These are phyloP conservation scores for Serendipita sp. DNA, from an alignment of 768 basidiomycete genomes.

Conservation along the genomic window DNA sequence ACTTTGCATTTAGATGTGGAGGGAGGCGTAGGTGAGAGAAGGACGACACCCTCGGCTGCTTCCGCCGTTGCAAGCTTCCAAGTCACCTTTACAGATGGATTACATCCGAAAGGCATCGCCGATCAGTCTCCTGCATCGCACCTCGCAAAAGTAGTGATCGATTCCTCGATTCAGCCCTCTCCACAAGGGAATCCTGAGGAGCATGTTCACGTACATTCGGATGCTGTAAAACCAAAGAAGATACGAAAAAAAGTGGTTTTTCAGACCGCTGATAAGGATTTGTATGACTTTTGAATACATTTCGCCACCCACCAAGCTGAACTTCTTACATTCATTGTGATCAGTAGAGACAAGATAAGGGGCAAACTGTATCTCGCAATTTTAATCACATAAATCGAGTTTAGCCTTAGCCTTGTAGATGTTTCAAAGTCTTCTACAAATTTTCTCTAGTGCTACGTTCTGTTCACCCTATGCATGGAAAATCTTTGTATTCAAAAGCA, in stretches of 20 bases:
- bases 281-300: slow-evolving; percentile 42
- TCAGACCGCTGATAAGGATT: slow-evolving; percentile 43
- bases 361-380: no score
- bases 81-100: slow-evolving; percentile 8
- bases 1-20: slow-evolving; percentile 79
- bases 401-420: no score
- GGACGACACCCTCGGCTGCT: slow-evolving; percentile 32
- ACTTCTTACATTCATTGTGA: no score
- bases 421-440: no score
- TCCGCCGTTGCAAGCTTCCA: slow-evolving; percentile 9
- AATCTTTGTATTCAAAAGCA: no score
- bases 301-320: no score
- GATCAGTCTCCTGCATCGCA: slow-evolving; percentile 20
- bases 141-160: slow-evolving; percentile 6
- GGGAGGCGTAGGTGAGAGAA: slow-evolving; percentile 64
- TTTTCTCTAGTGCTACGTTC: no score
- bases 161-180: not conserved
- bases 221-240: slow-evolving; percentile 26
- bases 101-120: slow-evolving; percentile 6
- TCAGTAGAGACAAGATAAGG: no score
- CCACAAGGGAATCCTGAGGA: slow-evolving; percentile 4
- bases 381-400: no score
- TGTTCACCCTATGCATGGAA: no score
- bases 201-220: slow-evolving; percentile 3
- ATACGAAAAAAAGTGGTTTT: slow-evolving; percentile 53